Evolutionary conservation across 495 filamentous ascomycete genomes (phyloP), one percentile per base, ranked within the genome.

Genomic region (Penicillium bovifimosum): DNA sequence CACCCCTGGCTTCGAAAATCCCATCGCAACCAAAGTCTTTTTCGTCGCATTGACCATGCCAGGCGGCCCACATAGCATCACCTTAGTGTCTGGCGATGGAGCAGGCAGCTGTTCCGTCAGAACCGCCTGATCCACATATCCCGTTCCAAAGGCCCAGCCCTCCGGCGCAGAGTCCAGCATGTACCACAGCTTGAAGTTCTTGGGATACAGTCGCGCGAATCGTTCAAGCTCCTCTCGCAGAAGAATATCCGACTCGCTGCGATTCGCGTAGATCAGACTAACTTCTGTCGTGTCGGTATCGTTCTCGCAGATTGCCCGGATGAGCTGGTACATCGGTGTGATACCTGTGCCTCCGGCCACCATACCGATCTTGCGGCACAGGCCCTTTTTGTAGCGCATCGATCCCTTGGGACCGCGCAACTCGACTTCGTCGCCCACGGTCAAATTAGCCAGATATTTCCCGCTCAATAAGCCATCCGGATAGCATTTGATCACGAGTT

Each of bases 291-390:
- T 70, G 48, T 81, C 78, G 18, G 53, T 59, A 9, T 72, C 64
- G 44, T 77, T 70, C 52, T 79, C 70, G 55, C 76, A 75, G 28
- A 82, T 80, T 28, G 73, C 73, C 14, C 73, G 72, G 49, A 80
- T 72, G 17, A 81, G 54, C 52, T 76, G 76, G 62, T 71, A 81
- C 73, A 80, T 79, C 9, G 79, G 80, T 24, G 80, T 83, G 41
- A 83, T 80, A 8, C 79, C 79, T 0, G 78, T 77, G 3, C 80
- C 80, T 40, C 78, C 78, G 5, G 76, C 78, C 11, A 81, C 57
- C 65, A 80, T 72, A 13, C 76, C 70, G 29, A 80, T 67, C 27
- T 61, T 60, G 44, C 66, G 63, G 47, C 62, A 65, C 9, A 67
- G 61, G 13, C 60, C 65, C 24, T 61, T 66, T 9, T 47, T 54